Evolutionary conservation across 2,329 filamentous ascomycete species (phyloP), one percentile per base, ranked within the genome.

Genomic region (Sporothrix pseudoabietina): DNA sequence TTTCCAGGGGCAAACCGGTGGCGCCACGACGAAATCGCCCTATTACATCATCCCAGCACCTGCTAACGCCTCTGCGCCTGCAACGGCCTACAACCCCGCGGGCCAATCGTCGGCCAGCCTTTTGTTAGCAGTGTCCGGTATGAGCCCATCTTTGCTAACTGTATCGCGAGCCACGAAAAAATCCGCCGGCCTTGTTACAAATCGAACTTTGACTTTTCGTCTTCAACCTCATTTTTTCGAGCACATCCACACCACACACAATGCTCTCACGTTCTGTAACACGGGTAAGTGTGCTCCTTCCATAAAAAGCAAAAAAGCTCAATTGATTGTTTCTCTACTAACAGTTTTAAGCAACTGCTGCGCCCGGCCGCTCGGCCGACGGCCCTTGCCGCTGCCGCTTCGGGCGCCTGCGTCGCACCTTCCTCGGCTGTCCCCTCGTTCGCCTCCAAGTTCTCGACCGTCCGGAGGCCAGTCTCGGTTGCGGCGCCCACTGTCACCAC

Each of bases 241-340:
- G 26, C n/a, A 57, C 52, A 35, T 16, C 47, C 41, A 63, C 69
- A 49, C 35, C 57, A 63, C 41, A 63, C 69, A 63, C 69, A 41
- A 75, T 76, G 75, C 71, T 76, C 44, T 71, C 75, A n/a, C 75
- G 72, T 41, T 61, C 75, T 9, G n/a, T 54, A n/a, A 54, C 71
- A 49, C 71, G 74, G 70, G 75, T 76, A 69, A 1, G 74, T 52
- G 26, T 0, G 2, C 10, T 19, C 44, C n/a, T 2, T 22, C 16
- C 0, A 61, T 2, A n/a, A 1, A 4, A 6, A 5, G 26, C 26
- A 26, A 26, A 26, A 26, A 26, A 2, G 26, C 3, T 0, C 14
- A 14, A 9, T 41, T 14, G 9, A 35, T 47, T 54, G 26, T 3
- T 10, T 10, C 14, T 6, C 47, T 12, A 1, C 68, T 75, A 54